Evolutionary conservation across 2,329 filamentous ascomycete genomes (phyloP).

Genomic region (Stagonosporopsis vannaccii): DNA sequence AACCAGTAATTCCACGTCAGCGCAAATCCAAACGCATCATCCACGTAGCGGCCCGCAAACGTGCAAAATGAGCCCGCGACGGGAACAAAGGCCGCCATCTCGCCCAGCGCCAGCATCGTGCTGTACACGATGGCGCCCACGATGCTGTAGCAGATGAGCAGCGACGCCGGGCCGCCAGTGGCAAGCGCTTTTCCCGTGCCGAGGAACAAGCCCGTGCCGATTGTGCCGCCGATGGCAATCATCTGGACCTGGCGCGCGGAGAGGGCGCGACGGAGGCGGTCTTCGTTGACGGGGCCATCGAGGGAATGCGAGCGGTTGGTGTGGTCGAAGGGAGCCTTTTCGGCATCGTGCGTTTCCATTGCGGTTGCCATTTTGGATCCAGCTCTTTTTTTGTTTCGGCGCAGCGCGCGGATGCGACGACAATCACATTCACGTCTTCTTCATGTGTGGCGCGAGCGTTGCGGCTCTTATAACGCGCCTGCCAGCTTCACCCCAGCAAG

Average conservation of each 20-base stretch:
- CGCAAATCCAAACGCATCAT: slow-evolving; percentile 67
- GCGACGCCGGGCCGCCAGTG: slow-evolving; percentile 52
- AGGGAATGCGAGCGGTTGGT: slow-evolving; percentile 17
- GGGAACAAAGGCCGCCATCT: slow-evolving; percentile 49
- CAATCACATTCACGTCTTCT: background rate
- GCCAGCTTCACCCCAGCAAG: background rate
- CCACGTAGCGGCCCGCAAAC: slow-evolving; percentile 50
- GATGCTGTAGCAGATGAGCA: slow-evolving; percentile 50
- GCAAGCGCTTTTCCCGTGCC: slow-evolving; percentile 62
- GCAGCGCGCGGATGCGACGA: background rate
- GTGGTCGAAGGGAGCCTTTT: slow-evolving; percentile 25
- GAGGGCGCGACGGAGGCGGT: slow-evolving; percentile 35
- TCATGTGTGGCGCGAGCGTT: background rate
- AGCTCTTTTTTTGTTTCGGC: background rate
- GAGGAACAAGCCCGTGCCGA: slow-evolving; percentile 68
- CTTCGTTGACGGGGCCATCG: slow-evolving; percentile 28
- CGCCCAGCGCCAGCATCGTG: slow-evolving; percentile 48
- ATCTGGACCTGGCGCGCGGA: slow-evolving; percentile 63
- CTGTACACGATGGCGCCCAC: slow-evolving; percentile 41
- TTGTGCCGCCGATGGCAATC: slow-evolving; percentile 68
- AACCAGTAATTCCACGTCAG: slow-evolving; percentile 46
- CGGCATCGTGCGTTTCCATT: slow-evolving; percentile 24
- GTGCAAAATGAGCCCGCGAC: slow-evolving; percentile 44
- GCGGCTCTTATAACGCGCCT: background rate
- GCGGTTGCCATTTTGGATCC: background rate